These are phyloP conservation scores for Tricholoma terreum DNA, from an alignment of 768 basidiomycete species.

Conservation along the genomic window DNA sequence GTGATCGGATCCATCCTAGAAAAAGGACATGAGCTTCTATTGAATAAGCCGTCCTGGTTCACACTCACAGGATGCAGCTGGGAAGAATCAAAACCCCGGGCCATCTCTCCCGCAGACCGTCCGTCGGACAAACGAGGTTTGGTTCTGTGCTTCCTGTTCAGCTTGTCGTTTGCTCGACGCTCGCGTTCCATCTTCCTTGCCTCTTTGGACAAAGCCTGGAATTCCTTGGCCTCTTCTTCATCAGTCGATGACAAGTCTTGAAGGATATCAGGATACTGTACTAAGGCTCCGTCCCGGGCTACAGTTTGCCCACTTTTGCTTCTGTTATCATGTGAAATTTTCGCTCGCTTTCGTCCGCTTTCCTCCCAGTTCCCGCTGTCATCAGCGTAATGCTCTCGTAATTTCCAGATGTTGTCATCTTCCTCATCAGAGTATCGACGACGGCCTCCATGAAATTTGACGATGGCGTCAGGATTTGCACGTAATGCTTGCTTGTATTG, in stretches of 20 bases:
- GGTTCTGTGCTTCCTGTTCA: conserved; percentile 10
- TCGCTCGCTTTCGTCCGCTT: conserved; percentile 13
- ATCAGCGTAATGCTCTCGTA: conserved; percentile 19
- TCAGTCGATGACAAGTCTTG: conserved; percentile 39
- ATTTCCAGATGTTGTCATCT: conserved; percentile 31
- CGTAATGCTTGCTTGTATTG: conserved; percentile 51
- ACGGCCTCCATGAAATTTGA: conserved; percentile 36
- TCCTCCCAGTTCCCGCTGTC: conserved; percentile 17
- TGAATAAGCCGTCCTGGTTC: not conserved
- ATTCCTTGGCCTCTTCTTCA: conserved; percentile 33
- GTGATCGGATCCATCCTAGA: not conserved
- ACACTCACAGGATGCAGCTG: not conserved
- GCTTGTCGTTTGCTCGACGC: conserved; percentile 9
- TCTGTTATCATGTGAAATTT: not conserved
- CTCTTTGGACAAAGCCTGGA: conserved; percentile 30
- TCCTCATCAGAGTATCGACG: conserved; percentile 24
- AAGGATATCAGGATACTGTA: conserved; percentile 35
- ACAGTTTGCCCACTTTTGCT: not conserved
- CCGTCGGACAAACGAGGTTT: conserved; percentile 7
- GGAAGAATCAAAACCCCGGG: not conserved
- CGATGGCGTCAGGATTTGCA: conserved; percentile 63
- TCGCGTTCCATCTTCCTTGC: conserved; percentile 26
- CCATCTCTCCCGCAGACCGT: not conserved
- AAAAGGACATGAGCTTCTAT: not conserved
- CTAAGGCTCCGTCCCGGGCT: not conserved